Conservation (phyloP, 2,329 filamentous ascomycete genomes). For the Beauveria pseudobassiana region DNA sequence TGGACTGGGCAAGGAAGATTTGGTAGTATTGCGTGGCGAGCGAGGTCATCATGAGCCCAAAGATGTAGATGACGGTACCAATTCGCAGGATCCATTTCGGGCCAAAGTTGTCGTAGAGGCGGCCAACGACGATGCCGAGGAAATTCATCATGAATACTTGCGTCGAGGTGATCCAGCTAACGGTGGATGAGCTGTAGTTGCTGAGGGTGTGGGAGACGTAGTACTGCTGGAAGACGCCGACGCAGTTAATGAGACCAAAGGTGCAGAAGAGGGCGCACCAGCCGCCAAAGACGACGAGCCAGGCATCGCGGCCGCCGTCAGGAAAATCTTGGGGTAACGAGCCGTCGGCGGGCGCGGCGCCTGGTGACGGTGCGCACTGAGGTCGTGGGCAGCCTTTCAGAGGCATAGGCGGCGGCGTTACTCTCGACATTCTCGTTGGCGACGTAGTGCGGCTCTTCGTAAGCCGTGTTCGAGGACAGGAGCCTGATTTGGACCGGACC, state of each 20-base stretch:
- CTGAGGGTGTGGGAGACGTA: constrained; percentile 43
- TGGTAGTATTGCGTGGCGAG: constrained; percentile 39
- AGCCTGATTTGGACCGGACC: constrained; percentile 18
- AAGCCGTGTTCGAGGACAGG: constrained; percentile 20
- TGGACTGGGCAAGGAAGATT: constrained; percentile 34
- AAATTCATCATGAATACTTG: constrained; percentile 43
- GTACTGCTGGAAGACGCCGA: constrained; percentile 53
- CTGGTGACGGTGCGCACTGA: neutral
- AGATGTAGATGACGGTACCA: constrained; percentile 50
- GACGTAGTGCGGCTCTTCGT: constrained; percentile 15
- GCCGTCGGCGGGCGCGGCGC: constrained; percentile 13
- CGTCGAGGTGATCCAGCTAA: constrained; percentile 54
- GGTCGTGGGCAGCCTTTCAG: neutral
- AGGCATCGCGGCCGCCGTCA: constrained; percentile 50
- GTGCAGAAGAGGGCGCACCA: constrained; percentile 37
- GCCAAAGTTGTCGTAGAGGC: constrained; percentile 57
- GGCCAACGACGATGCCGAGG: constrained; percentile 46
- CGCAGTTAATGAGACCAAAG: constrained; percentile 36
- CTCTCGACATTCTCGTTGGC: neutral
- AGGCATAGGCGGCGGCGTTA: neutral
- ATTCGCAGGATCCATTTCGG: constrained; percentile 47
- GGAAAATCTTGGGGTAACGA: constrained; percentile 44
- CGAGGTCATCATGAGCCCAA: constrained; percentile 59
- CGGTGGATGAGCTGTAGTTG: constrained; percentile 39
- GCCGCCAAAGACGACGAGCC: constrained; percentile 46